Evolutionary conservation across 306 rosid species (phyloP), one percentile per base, ranked within the genome.

Genomic region (Datisca glomerata): DNA sequence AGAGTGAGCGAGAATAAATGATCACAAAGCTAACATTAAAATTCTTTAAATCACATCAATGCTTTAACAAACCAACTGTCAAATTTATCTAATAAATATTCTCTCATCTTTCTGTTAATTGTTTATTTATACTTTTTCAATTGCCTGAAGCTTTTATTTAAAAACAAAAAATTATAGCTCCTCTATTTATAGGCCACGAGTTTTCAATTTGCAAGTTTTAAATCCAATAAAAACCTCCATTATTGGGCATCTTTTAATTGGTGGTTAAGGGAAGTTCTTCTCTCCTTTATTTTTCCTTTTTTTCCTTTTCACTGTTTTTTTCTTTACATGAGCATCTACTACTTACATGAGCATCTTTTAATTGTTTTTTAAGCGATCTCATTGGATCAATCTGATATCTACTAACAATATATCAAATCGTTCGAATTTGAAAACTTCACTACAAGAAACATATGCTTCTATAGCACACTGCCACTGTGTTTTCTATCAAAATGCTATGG

Each of bases 21-120:
- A 79, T 59, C 52, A 64, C 65, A 75, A 75, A 70, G 92, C 80
- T 81, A 78, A n/a, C n/a, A 74, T 78, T 81, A 53, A 73, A 78
- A 71, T 79, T 71, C 75, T 64, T 45, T 51, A 56, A 16, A 72
- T 78, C 92, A 68, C 65, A 59, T 71, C 72, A 57, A 59, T 23
- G 56, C 94, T 81, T 66, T 72, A 73, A 79, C 79, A 72, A 58
- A 73, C 76, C 70, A 28, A 35, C 58, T 66, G 44, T 49, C 44
- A 23, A 60, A 64, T 24, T 55, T 61, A 54, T 68, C 70, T 70
- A 65, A 45, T 49, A 24, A 44, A 50, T 63, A 62, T 63, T 65
- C 66, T 49, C 63, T 48, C 21, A 47, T 40, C 47, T 47, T 64
- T 45, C n/a, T n/a, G n/a, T n/a, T n/a, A n/a, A n/a, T n/a, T n/a